Conservation (phyloP, 2,329 filamentous ascomycete species). For the Amauroascus verrucosus region DNA sequence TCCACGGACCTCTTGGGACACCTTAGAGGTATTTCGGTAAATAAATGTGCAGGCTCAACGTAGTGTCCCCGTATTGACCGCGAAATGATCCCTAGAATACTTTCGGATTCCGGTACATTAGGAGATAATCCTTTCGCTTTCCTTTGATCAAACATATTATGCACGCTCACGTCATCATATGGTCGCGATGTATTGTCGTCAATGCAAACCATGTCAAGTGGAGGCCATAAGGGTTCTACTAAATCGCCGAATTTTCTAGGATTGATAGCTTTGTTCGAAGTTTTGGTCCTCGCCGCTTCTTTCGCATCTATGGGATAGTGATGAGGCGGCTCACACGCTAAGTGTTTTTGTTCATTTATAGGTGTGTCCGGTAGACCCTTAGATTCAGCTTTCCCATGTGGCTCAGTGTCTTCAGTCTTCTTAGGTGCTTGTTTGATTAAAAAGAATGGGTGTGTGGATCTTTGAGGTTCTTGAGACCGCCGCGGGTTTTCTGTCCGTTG, state of each 20-base stretch:
- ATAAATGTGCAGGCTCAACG: not conserved
- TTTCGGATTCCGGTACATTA: conserved; percentile 27
- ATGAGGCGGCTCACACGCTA: not conserved
- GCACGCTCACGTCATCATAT: not conserved
- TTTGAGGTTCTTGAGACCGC: conserved; percentile 25
- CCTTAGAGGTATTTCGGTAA: not conserved
- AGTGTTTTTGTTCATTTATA: not conserved
- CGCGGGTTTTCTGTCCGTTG: not conserved
- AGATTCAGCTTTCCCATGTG: not conserved
- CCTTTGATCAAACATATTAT: conserved; percentile 19
- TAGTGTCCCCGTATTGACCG: not conserved
- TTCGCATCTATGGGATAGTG: not conserved
- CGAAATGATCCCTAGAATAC: conserved; percentile 20
- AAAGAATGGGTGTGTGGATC: conserved; percentile 60
- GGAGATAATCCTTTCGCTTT: conserved; percentile 32
- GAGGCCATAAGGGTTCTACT: conserved; percentile 32
- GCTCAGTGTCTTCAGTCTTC: not conserved
- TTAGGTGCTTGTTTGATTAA: conserved; percentile 41
- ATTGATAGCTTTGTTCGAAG: not conserved
- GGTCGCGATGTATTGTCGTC: conserved; percentile 34
- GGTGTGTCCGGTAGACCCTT: not conserved
- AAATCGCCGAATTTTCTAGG: conserved; percentile 20
- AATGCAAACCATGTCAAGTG: conserved; percentile 36
- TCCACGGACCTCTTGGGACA: conserved; percentile 5
- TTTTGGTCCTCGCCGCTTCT: not conserved